Percentiles rank a stretch among this genome's conserved stretches.
phyloP scores from a whole-genome alignment of 1,284 basidiomycete species.

The Afroboletus lepidellus region DNA sequence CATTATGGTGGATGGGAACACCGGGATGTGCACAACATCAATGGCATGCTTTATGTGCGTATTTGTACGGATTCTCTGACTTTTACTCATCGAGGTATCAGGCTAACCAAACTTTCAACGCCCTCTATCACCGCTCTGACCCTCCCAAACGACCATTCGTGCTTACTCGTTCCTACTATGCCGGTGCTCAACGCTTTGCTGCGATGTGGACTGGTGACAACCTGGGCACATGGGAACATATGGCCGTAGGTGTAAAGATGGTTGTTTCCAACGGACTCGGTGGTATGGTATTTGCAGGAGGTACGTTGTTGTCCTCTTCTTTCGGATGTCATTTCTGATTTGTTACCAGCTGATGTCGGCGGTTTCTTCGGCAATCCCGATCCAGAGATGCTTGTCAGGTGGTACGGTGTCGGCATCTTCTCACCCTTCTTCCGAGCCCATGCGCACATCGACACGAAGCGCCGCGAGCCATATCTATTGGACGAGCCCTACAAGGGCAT shows the following conservation, averaged over 20 bases:
- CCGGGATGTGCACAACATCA: constrained; percentile 92
- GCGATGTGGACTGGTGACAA: constrained; percentile 99
- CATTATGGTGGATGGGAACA: constrained; percentile 97
- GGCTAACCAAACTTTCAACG: constrained; percentile 83
- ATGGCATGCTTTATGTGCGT: constrained; percentile 81
- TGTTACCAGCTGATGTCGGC: constrained; percentile 83
- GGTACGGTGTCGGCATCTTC: constrained; percentile 96
- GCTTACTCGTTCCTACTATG: constrained; percentile 91
- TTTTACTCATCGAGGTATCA: constrained; percentile 7
- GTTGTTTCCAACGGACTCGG: constrained; percentile 87
- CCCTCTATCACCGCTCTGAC: constrained; percentile 73
- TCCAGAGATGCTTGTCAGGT: constrained; percentile 91
- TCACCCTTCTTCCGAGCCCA: constrained; percentile 98
- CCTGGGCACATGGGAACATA: constrained; percentile 96
- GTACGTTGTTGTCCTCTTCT: constrained; percentile 44
- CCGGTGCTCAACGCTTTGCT: constrained; percentile 93
- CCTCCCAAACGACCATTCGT: constrained; percentile 88
- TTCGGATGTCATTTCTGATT: constrained; percentile 6
- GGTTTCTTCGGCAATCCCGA: constrained; percentile 98
- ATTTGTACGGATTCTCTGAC: background rate
- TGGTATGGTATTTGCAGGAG: constrained; percentile 93
- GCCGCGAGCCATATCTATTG: constrained; percentile 92
- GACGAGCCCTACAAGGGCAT: constrained; percentile 87
- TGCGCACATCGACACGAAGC: constrained; percentile 97
- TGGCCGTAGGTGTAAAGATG: constrained; percentile 93